Evolutionary conservation across 352 stramenopile genomes (phyloP), one percentile per base, ranked within the genome.

Genomic region (Phytopythium sindhum): DNA sequence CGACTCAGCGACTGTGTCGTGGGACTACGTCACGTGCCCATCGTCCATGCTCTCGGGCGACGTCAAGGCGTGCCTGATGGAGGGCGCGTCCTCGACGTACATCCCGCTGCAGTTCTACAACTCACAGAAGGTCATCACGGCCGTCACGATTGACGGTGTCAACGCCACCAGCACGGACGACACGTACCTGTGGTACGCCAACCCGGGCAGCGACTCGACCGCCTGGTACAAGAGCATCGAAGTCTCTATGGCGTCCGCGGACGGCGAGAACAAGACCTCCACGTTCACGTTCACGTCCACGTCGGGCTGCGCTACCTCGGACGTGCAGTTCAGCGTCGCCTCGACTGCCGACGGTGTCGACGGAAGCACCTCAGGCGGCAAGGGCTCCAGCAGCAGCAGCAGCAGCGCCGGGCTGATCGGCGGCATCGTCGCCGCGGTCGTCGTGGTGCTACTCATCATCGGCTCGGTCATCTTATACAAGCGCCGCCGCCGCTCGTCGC

Each of bases 31-130:
- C 15, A 78, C 62, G 50, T 95, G 86, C 60, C 83, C 86, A 4
- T 57, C 69, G 33, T 67, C 70, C 21, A 75, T 91, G 47, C 65
- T 90, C 58, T 69, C 78, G n/a, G 86, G 86, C 12, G 76, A 88
- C 61, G 81, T 95, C 31, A 85, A 86, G 63, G 86, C 84, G 45
- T 95, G 86, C 63, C 65, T 93, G 8, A 93, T 93, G 84, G 86
- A 95, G 58, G 86, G 86, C 41, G 81, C 80, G 28, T 91, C 82
- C 24, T 77, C 77, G 39, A 78, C 85, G 39, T 95, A 95, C 74
- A 81, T 93, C 45, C 86, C 86, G 42, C 68, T 95, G 51, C 84
- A 95, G 73, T 87, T 93, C 47, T 90, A 79, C 69, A 93, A 93
- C 74, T 80, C 83, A 57, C 75, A 89, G 60, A 89, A 90, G 61